A percentile compares a stretch with the other conserved stretches of the same genome.
Conservation (phyloP, 768 basidiomycete species). For the Boletus vinaceobasis region DNA sequence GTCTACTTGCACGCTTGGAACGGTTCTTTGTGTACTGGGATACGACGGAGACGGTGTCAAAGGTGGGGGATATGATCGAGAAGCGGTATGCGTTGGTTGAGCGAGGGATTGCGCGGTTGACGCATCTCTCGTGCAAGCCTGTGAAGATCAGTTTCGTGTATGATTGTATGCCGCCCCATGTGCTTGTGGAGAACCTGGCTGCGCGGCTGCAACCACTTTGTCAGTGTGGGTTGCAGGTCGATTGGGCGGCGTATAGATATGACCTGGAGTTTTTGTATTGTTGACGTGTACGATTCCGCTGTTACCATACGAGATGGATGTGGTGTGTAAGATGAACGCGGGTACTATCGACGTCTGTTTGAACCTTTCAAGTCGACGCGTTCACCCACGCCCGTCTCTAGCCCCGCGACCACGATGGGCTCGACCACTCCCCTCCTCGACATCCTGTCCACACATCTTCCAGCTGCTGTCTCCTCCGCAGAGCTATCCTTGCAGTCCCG, state of each 20-base stretch:
- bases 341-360: too few relatives aligned
- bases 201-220: constrained; percentile 18
- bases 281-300: neutral
- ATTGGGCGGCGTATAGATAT: constrained; percentile 21
- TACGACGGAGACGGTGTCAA: constrained; percentile 21
- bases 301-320: too few relatives aligned
- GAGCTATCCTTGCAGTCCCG: constrained; percentile 9
- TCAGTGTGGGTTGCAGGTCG: constrained; percentile 17
- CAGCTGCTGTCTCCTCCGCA: constrained; percentile 2
- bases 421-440: constrained; percentile 27
- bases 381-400: too few relatives aligned
- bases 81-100: constrained; percentile 13
- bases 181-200: constrained; percentile 18
- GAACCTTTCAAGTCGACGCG: too few relatives aligned
- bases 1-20: constrained; percentile 19
- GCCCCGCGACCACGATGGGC: neutral
- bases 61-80: constrained; percentile 27
- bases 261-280: constrained; percentile 21
- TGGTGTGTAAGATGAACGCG: too few relatives aligned
- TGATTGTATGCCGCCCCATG: constrained; percentile 13
- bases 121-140: constrained; percentile 23
- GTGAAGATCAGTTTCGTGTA: constrained; percentile 8
- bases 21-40: constrained; percentile 24
- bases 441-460: constrained; percentile 19
- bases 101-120: constrained; percentile 12